A percentile compares a stretch with the other conserved stretches of the same genome.
Conservation (phyloP, 345 rosid genomes). For the Adansonia digitata region DNA sequence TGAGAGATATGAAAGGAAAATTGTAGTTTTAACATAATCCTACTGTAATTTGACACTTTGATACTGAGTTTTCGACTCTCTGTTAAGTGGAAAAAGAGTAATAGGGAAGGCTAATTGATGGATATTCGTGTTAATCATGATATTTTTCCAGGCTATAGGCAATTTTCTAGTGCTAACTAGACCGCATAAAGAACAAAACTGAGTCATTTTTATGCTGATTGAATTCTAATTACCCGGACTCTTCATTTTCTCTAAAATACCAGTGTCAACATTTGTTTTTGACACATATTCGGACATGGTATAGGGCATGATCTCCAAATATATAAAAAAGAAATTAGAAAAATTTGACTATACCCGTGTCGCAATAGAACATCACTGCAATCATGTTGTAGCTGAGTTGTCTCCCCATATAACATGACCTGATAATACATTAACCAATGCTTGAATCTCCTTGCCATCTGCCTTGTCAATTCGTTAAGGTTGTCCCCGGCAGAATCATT, state of each 20-base stretch:
- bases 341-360: too few species aligned
- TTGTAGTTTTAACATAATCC: not conserved
- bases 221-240: not conserved
- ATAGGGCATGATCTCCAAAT: too few species aligned
- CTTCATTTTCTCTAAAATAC: too few species aligned
- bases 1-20: not conserved
- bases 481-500: constrained; percentile 4
- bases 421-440: constrained; percentile 70
- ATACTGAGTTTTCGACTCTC: not conserved
- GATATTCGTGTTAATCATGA: not conserved
- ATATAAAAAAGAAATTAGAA: too few species aligned
- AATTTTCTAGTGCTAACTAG: not conserved
- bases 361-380: constrained; percentile 13
- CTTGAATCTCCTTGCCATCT: constrained; percentile 50
- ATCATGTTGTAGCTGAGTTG: constrained; percentile 26
- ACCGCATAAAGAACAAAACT: not conserved
- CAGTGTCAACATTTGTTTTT: not conserved
- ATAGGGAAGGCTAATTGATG: not conserved
- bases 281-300: not conserved
- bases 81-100: not conserved
- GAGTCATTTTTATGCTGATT: not conserved
- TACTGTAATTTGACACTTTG: too few species aligned
- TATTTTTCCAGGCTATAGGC: not conserved
- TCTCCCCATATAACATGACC: constrained; percentile 53
- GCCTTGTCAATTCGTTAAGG: constrained; percentile 33